These are phyloP conservation scores for Marchantia paleacea DNA, from an alignment of 225 moss, liverwort and hornwort genomes.

Conservation along the genomic window DNA sequence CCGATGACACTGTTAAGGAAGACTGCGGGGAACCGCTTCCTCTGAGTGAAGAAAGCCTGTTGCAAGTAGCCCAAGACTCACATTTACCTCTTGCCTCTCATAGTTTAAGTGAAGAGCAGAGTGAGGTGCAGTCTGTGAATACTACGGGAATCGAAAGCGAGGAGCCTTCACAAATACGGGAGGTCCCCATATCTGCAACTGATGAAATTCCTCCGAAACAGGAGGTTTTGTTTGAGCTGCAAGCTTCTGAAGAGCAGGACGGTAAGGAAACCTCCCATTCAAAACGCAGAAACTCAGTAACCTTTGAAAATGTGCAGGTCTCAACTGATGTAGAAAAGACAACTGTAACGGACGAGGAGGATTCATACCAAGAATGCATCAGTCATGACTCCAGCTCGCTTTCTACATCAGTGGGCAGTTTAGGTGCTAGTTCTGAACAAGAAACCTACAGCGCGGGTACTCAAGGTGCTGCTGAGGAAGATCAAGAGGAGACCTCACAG, in stretches of 20 bases:
- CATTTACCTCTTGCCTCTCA: neutral
- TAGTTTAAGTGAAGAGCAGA: neutral
- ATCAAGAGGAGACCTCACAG: slow-evolving; percentile 18
- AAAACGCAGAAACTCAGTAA: neutral
- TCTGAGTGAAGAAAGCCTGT: neutral
- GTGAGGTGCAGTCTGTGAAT: neutral
- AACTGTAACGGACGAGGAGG: neutral
- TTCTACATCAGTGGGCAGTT: slow-evolving; percentile 4
- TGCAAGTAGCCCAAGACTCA: neutral
- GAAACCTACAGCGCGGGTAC: slow-evolving; percentile 8
- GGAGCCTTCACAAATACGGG: neutral
- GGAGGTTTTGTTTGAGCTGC: neutral
- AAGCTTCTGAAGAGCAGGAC: neutral
- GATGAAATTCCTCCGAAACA: neutral
- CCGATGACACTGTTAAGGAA: neutral
- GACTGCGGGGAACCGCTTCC: neutral
- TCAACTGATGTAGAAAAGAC: neutral
- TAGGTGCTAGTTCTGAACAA: slow-evolving; percentile 6
- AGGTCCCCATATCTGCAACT: neutral
- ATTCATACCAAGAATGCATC: slow-evolving; percentile 17
- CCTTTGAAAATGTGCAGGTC: neutral
- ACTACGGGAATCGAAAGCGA: neutral
- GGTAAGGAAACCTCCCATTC: neutral
- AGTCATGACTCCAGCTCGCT: slow-evolving; percentile 13
- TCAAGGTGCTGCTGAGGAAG: slow-evolving; percentile 14